phyloP scores from a whole-genome alignment of 2,329 filamentous ascomycete genomes.

The Penicillium corylophilum region DNA sequence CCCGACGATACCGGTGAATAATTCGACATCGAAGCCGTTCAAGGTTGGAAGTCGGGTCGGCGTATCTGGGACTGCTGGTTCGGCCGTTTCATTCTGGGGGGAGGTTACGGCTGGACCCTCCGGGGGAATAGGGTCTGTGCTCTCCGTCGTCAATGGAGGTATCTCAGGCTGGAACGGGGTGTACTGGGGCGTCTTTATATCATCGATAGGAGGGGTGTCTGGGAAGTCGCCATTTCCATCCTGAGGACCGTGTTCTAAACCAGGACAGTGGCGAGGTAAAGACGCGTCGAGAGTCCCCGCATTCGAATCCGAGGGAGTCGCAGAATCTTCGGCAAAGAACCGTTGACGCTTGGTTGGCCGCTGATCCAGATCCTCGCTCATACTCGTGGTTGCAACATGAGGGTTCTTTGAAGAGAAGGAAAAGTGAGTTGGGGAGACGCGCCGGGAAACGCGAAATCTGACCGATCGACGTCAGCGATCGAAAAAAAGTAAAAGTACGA shows the following conservation, averaged over 20 bases:
- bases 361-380: conserved; percentile 46
- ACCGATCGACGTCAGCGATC: conserved; percentile 32
- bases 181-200: neutral
- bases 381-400: conserved; percentile 15
- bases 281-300: conserved; percentile 20
- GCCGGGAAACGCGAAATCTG: conserved; percentile 32
- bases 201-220: neutral
- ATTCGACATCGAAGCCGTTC: conserved; percentile 53
- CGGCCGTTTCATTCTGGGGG: neutral
- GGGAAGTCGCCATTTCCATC: neutral
- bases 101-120: neutral
- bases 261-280: conserved; percentile 3
- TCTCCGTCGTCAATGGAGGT: neutral
- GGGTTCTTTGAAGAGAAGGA: conserved; percentile 1
- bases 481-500: conserved; percentile 11
- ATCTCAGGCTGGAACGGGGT: neutral
- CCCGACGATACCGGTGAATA: conserved; percentile 60
- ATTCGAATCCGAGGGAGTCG: conserved; percentile 20
- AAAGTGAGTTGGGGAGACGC: conserved; percentile 30
- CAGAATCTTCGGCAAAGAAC: conserved; percentile 58
- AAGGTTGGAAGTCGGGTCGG: neutral
- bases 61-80: neutral
- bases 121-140: neutral
- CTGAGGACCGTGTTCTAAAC: neutral
- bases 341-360: conserved; percentile 61